phyloP scores from a whole-genome alignment of 139 green algal genomes.

The Parachlorella kessleri region DNA sequence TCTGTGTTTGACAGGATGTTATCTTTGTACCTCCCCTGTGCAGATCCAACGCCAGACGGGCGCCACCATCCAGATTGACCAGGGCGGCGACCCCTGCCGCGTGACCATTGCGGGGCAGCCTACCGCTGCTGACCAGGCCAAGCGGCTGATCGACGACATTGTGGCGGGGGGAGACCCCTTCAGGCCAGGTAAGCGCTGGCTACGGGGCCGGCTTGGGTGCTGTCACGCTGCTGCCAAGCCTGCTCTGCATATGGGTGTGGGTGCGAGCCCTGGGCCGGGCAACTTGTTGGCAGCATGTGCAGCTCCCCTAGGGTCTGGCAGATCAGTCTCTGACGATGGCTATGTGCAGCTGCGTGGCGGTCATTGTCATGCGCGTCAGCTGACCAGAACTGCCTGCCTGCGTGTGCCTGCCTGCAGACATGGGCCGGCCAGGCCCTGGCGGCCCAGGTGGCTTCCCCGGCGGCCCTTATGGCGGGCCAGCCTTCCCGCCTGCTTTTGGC shows the following conservation, averaged over 20 bases:
- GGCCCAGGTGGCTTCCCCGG: conserved; percentile 5
- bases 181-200: neutral
- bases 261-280: no score
- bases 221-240: no score
- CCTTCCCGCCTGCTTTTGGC: conserved; percentile 19
- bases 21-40: no score
- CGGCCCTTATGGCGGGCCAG: conserved; percentile 19
- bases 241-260: no score
- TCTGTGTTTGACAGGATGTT: no score
- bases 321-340: no score
- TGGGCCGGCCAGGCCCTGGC: neutral
- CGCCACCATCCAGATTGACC: conserved; percentile 53
- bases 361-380: no score
- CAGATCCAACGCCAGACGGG: conserved; percentile 66
- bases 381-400: neutral
- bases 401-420: neutral
- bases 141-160: conserved; percentile 40
- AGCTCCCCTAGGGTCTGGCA: no score
- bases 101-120: conserved; percentile 83
- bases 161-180: conserved; percentile 41
- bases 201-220: neutral
- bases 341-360: no score
- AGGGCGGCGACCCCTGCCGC: conserved; percentile 69
- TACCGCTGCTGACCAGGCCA: conserved; percentile 42
- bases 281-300: no score